Conservation (phyloP, 2,329 filamentous ascomycete genomes). For the Beauveria scarabaeidicola region DNA sequence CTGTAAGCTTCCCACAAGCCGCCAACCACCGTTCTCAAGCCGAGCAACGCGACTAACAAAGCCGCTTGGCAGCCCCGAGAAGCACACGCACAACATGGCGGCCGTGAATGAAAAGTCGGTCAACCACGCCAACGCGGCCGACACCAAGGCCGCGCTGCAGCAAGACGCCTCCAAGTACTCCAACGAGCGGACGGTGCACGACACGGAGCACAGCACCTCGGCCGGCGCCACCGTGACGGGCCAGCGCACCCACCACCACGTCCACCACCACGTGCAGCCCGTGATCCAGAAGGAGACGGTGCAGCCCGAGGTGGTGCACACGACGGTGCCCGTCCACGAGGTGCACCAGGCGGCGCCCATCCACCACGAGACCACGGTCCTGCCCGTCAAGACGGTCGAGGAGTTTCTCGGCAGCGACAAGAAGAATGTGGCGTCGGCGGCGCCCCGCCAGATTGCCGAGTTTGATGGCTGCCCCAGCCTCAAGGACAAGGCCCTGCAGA, state of each 20-base stretch:
- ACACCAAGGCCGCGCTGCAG: slow-evolving; percentile 38
- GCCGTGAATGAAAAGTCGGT: slow-evolving; percentile 53
- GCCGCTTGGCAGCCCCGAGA: slow-evolving; percentile 38
- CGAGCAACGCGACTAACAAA: background rate
- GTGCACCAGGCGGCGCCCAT: slow-evolving; percentile 58
- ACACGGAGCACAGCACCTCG: slow-evolving; percentile 20
- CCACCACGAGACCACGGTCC: slow-evolving; percentile 55
- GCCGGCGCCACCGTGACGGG: slow-evolving; percentile 19
- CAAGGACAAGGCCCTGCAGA: slow-evolving; percentile 8
- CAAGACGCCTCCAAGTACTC: slow-evolving; percentile 36
- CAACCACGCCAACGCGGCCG: slow-evolving; percentile 48
- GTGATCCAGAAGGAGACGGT: slow-evolving; percentile 62
- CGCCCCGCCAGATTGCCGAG: slow-evolving; percentile 45
- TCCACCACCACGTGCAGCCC: slow-evolving; percentile 63
- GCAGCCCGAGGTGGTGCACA: slow-evolving; percentile 61
- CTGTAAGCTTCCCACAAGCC: slow-evolving; percentile 35
- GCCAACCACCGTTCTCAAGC: background rate
- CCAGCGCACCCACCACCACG: slow-evolving; percentile 33
- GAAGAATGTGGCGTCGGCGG: slow-evolving; percentile 43
- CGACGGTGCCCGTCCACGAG: slow-evolving; percentile 64
- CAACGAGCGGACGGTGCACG: slow-evolving; percentile 21
- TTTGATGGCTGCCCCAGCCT: slow-evolving; percentile 53
- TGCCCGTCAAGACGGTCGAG: slow-evolving; percentile 55
- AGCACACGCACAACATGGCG: slow-evolving; percentile 51
- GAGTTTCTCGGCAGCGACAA: slow-evolving; percentile 43